Evolutionary conservation across 1,284 basidiomycete genomes (phyloP).

Genomic region (Entoloma clypeatum): DNA sequence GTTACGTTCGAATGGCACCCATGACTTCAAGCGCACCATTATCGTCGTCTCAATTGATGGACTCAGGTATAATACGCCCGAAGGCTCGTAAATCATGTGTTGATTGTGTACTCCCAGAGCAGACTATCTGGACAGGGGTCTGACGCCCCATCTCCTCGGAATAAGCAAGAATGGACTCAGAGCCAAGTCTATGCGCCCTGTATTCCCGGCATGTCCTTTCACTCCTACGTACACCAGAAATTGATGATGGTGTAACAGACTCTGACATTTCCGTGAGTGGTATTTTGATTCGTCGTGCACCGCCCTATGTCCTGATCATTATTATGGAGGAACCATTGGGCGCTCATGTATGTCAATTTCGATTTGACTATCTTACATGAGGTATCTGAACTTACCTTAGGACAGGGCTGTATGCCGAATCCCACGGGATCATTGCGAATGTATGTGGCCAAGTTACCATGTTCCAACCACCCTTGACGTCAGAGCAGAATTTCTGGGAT

Average conservation of each 20-base stretch:
- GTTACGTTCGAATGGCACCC: conserved; percentile 68
- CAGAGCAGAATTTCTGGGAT: conserved; percentile 79
- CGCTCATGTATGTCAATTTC: conserved; percentile 55
- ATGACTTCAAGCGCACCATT: conserved; percentile 75
- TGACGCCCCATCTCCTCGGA: conserved; percentile 77
- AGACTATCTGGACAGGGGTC: conserved; percentile 76
- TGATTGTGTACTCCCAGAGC: conserved; percentile 45
- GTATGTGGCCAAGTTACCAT: conserved; percentile 36
- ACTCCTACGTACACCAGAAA: neutral
- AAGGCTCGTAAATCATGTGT: conserved; percentile 1
- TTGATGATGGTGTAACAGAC: conserved; percentile 44
- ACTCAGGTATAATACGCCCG: conserved; percentile 45
- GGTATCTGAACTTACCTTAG: conserved; percentile 31
- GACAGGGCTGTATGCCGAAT: conserved; percentile 85
- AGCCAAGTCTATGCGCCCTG: conserved; percentile 79
- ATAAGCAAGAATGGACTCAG: conserved; percentile 79
- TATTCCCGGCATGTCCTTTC: conserved; percentile 69
- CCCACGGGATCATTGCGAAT: conserved; percentile 89
- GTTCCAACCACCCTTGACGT: neutral
- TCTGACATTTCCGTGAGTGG: conserved; percentile 80
- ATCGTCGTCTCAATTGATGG: conserved; percentile 87
- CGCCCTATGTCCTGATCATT: conserved; percentile 5
- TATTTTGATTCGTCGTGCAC: conserved; percentile 3
- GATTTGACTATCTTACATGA: neutral
- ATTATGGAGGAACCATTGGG: conserved; percentile 74